phyloP scores from a whole-genome alignment of 352 stramenopile genomes.

The Globisporangium lucens region DNA sequence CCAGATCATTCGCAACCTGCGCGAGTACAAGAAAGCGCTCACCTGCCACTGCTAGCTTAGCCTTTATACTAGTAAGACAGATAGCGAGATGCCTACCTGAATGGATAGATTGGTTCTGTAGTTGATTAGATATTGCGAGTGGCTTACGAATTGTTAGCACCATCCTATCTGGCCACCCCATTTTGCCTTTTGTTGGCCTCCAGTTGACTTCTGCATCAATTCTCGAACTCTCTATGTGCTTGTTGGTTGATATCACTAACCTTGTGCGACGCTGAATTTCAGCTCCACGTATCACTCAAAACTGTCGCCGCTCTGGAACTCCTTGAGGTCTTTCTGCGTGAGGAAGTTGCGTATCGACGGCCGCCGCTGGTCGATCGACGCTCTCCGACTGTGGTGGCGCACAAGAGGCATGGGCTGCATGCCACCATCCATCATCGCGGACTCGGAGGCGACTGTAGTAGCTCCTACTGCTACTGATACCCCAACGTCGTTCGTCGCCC shows the following conservation, averaged over 20 bases:
- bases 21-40: constrained; percentile 56
- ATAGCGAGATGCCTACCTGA: not conserved
- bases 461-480: not conserved
- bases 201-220: not conserved
- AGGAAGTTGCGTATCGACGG: constrained; percentile 64
- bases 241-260: too few relatives aligned
- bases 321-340: constrained; percentile 51
- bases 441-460: not conserved
- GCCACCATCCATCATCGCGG: too few relatives aligned
- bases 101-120: not conserved
- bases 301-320: constrained; percentile 42
- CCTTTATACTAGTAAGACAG: not conserved
- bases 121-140: not conserved
- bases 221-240: not conserved
- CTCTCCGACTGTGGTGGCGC: not conserved
- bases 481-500: too few relatives aligned
- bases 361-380: constrained; percentile 19
- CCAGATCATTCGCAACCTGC: constrained; percentile 55
- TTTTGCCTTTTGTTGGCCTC: not conserved
- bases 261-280: too few relatives aligned
- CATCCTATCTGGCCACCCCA: not conserved
- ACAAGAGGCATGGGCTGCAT: not conserved
- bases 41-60: constrained; percentile 40
- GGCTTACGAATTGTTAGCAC: not conserved
- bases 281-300: constrained; percentile 22